Percentiles rank a stretch among this genome's conserved stretches.
Evolutionary conservation across 306 rosid genomes (phyloP).

Genomic region (Malus sylvestris): DNA sequence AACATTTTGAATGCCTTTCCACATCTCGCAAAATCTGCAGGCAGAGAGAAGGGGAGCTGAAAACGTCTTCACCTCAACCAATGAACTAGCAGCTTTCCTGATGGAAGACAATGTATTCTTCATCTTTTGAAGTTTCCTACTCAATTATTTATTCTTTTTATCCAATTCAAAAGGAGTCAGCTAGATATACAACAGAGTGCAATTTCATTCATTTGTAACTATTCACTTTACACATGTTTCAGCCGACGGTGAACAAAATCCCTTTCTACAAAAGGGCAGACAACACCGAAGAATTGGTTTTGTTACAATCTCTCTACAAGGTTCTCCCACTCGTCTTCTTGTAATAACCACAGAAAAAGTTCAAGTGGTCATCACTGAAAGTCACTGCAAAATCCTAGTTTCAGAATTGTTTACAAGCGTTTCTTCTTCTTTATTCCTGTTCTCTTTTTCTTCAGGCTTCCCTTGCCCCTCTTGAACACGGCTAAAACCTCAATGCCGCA

Average conservation of each 20-base stretch:
- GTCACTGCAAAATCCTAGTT: not conserved
- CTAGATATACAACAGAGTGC: conserved; percentile 23
- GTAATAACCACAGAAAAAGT: not conserved
- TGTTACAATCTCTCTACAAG: not conserved
- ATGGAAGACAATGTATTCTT: conserved; percentile 12
- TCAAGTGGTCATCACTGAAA: not conserved
- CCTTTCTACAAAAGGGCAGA: conserved; percentile 7
- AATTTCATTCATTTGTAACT: conserved; percentile 30
- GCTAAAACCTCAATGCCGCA: conserved; percentile 85
- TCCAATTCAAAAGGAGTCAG: conserved; percentile 23
- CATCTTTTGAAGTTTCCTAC: conserved; percentile 8
- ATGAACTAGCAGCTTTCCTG: conserved; percentile 22
- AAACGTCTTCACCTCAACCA: conserved; percentile 11
- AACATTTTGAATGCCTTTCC: conserved; percentile 76
- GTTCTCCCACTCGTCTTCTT: not conserved
- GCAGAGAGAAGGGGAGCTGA: conserved; percentile 43
- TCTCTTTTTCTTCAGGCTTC: conserved; percentile 51
- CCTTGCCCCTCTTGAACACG: conserved; percentile 53
- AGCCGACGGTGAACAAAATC: conserved; percentile 11
- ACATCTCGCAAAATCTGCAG: conserved; percentile 42
- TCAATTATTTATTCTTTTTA: conserved; percentile 33
- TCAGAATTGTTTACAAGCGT: conserved; percentile 17
- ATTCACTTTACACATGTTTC: conserved; percentile 28
- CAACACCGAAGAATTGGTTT: not conserved
- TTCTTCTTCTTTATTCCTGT: conserved; percentile 68